phyloP scores from a whole-genome alignment of 805 yeast genomes.

The Lachancea thermotolerans region DNA sequence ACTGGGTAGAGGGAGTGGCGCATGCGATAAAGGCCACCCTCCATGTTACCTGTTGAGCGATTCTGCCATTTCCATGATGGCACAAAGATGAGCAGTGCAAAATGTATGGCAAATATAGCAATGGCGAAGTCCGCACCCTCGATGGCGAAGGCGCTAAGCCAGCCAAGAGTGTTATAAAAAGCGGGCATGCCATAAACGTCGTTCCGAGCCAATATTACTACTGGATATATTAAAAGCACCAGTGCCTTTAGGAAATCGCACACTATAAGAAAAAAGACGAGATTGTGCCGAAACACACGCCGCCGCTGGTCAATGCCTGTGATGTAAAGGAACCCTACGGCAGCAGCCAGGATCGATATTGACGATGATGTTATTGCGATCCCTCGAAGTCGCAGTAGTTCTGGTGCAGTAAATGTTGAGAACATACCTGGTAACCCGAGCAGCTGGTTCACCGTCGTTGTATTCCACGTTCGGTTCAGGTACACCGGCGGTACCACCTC shows the following conservation, averaged over 20 bases:
- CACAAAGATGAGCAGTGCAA: constrained; percentile 62
- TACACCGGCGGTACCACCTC: constrained; percentile 4
- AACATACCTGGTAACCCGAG: constrained; percentile 31
- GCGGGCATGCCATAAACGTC: constrained; percentile 40
- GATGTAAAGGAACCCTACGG: constrained; percentile 53
- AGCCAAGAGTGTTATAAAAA: constrained; percentile 66
- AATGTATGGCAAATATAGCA: constrained; percentile 74
- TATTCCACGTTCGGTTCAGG: constrained; percentile 14
- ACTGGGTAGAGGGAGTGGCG: constrained; percentile 52
- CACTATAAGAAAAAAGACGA: constrained; percentile 58
- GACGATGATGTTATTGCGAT: constrained; percentile 45
- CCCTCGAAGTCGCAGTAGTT: constrained; percentile 28
- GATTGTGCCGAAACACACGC: constrained; percentile 59
- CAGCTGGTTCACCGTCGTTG: constrained; percentile 28
- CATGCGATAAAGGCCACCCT: constrained; percentile 66
- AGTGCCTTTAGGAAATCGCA: constrained; percentile 73
- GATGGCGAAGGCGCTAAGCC: constrained; percentile 70
- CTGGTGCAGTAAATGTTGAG: constrained; percentile 19
- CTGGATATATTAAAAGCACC: constrained; percentile 61
- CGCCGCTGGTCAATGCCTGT: constrained; percentile 58
- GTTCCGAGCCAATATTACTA: constrained; percentile 41
- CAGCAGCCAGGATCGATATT: constrained; percentile 46
- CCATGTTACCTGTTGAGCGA: constrained; percentile 38
- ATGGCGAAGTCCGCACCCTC: constrained; percentile 87
- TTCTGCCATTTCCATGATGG: constrained; percentile 45